Evolutionary conservation across 2,329 filamentous ascomycete species (phyloP).

Genomic region (Epicoccum nigrum): DNA sequence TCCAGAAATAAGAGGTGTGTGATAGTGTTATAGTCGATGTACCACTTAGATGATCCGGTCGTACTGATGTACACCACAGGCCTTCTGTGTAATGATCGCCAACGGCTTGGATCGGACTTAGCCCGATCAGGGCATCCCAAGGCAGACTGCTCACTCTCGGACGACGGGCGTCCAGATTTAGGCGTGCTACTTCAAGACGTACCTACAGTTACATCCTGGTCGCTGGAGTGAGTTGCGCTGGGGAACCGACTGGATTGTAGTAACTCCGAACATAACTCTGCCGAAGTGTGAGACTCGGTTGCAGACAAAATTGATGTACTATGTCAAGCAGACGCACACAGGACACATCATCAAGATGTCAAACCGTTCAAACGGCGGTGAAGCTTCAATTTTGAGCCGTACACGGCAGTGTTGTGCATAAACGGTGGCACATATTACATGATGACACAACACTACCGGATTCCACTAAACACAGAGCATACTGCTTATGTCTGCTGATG

Average conservation of each 20-base stretch:
- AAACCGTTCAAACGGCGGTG: not conserved
- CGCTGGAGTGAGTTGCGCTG: not conserved
- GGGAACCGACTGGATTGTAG: not conserved
- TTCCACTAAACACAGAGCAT: not conserved
- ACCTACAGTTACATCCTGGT: not conserved
- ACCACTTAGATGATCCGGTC: not conserved
- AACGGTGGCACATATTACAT: conserved; percentile 1
- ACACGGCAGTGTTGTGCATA: not conserved
- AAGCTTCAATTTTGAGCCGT: not conserved
- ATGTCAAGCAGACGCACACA: not conserved
- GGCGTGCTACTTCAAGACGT: not conserved
- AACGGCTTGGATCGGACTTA: not conserved
- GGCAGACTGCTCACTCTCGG: not conserved
- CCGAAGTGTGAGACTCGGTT: no score
- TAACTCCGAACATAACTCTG: conserved; percentile 1
- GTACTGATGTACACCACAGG: conserved; percentile 8
- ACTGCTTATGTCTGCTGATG: not conserved
- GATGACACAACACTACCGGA: not conserved
- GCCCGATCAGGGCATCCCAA: not conserved
- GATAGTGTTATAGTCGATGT: conserved; percentile 1
- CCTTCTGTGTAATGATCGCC: conserved; percentile 5
- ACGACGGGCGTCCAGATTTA: not conserved
- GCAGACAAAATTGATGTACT: no score
- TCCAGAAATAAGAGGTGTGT: not conserved
- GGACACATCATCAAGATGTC: not conserved